phyloP scores from a whole-genome alignment of 1,139 yeast genomes.

The Debaryomycetaceae sp. region DNA sequence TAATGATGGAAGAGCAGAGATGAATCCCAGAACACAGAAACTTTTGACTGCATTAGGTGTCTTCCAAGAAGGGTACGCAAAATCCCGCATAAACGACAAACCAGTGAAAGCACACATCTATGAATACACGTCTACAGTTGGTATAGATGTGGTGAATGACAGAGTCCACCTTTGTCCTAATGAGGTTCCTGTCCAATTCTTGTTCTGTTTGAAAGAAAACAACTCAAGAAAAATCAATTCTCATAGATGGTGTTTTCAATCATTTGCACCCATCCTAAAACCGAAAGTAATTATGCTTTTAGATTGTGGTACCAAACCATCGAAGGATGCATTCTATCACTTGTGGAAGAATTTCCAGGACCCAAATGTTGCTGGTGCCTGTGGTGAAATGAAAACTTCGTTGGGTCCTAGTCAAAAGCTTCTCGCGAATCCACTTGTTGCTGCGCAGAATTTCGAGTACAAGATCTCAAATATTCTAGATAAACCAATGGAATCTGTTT shows the following conservation, averaged over 20 bases:
- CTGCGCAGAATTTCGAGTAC: slow-evolving; percentile 83
- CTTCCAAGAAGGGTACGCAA: slow-evolving; percentile 81
- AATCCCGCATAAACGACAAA: slow-evolving; percentile 67
- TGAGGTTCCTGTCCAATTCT: slow-evolving; percentile 65
- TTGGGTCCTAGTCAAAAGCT: slow-evolving; percentile 55
- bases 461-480: slow-evolving; percentile 79
- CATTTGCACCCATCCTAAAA: slow-evolving; percentile 65
- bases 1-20: slow-evolving; percentile 73
- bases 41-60: slow-evolving; percentile 71
- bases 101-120: slow-evolving; percentile 71
- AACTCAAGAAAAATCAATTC: slow-evolving; percentile 76
- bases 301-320: slow-evolving; percentile 81
- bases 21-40: slow-evolving; percentile 61
- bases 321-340: slow-evolving; percentile 67
- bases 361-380: slow-evolving; percentile 79
- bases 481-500: slow-evolving; percentile 79
- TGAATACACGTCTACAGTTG: slow-evolving; percentile 77
- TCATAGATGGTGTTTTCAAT: slow-evolving; percentile 83
- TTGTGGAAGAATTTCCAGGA: slow-evolving; percentile 76
- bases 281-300: slow-evolving; percentile 70
- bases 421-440: slow-evolving; percentile 69
- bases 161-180: slow-evolving; percentile 54
- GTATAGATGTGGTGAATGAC: slow-evolving; percentile 61
- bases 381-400: slow-evolving; percentile 78
- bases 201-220: slow-evolving; percentile 74